A percentile compares a stretch with the other conserved stretches of the same genome.
phyloP scores from a whole-genome alignment of 768 basidiomycete species.

The Leccinum incarnatum region DNA sequence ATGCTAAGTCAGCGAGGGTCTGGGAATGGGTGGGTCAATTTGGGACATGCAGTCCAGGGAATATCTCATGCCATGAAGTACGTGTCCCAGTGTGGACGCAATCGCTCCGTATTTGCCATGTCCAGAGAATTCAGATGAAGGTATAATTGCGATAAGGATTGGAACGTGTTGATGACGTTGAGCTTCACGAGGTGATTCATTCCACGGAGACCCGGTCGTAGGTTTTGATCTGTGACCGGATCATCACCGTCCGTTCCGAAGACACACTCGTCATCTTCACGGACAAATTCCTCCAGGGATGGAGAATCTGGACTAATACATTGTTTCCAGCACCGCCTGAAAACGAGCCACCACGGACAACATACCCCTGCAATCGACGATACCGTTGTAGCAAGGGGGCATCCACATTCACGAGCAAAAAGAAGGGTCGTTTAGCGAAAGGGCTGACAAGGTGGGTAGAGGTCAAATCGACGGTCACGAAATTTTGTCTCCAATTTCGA shows the following conservation, averaged over 20 bases:
- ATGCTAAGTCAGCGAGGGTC: constrained; percentile 89
- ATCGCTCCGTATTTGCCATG: constrained; percentile 65
- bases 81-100: constrained; percentile 90
- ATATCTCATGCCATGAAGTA: constrained; percentile 84
- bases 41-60: background rate
- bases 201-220: constrained; percentile 17
- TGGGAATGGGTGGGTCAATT: constrained; percentile 30
- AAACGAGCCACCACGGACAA: constrained; percentile 4
- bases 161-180: constrained; percentile 64
- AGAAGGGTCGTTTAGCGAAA: constrained; percentile 87
- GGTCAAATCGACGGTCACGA: constrained; percentile 74
- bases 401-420: constrained; percentile 79
- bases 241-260: constrained; percentile 45
- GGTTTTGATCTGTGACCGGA: constrained; percentile 20
- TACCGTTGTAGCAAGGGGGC: constrained; percentile 77
- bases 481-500: constrained; percentile 72
- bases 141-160: constrained; percentile 50
- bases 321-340: constrained; percentile 8
- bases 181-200: constrained; percentile 52
- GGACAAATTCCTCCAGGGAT: constrained; percentile 72
- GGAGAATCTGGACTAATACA: constrained; percentile 16
- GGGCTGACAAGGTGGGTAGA: constrained; percentile 54
- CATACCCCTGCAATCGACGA: constrained; percentile 52
- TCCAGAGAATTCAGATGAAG: constrained; percentile 65
- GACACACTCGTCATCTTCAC: constrained; percentile 62